phyloP scores from a whole-genome alignment of 306 rosid genomes.

The Ceratonia siliqua region DNA sequence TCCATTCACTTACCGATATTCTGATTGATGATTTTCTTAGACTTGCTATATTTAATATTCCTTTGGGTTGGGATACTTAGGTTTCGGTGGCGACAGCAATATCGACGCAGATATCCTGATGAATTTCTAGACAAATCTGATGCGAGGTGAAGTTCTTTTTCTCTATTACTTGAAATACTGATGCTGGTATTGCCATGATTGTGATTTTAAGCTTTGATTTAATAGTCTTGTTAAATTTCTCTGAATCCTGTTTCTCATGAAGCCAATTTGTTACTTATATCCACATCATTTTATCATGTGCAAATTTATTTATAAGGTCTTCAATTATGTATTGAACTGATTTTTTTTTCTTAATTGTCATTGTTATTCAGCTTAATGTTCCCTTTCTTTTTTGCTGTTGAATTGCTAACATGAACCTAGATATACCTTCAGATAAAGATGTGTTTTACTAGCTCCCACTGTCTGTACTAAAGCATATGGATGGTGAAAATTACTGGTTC shows the following conservation, averaged over 20 bases:
- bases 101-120: slow-evolving; percentile 81
- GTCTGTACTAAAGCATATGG: neutral
- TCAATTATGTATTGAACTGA: neutral
- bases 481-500: neutral
- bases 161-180: neutral
- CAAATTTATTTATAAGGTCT: neutral
- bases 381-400: neutral
- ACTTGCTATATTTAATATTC: neutral
- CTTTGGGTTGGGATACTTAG: slow-evolving; percentile 44
- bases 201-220: neutral
- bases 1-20: slow-evolving; percentile 5
- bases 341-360: too few species aligned
- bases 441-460: neutral
- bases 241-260: neutral
- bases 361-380: too few species aligned
- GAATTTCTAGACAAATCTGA: slow-evolving; percentile 80
- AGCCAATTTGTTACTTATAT: neutral
- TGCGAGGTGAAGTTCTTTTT: slow-evolving; percentile 58
- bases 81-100: slow-evolving; percentile 88
- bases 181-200: neutral
- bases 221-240: neutral
- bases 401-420: neutral
- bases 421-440: neutral
- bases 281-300: neutral
- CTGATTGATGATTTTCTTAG: slow-evolving; percentile 15